Base-by-base conservation (phyloP, 148 eudicot genomes). In the Talinum fruticosum region DNA sequence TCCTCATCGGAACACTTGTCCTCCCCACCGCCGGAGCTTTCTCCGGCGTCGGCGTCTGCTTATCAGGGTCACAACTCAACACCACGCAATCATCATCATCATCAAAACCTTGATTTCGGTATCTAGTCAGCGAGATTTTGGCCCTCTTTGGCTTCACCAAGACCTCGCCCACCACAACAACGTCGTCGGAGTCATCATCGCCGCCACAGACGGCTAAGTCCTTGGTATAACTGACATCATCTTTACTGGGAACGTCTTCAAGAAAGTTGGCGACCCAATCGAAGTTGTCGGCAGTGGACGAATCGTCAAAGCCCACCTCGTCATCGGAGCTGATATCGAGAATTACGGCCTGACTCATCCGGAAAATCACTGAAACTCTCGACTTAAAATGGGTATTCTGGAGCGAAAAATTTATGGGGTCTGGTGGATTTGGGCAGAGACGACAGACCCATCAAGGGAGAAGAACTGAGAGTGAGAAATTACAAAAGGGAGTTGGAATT, bases 261-360 rank as follows among this genome's bases (percentile, higher is more conserved):
- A 89, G 62, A 64, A 91, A 72, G 72, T 84, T 78, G 5, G 84
- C 51, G 33, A 88, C 49, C 93, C 93, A 93, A 41, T 83, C 89
- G 62, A 62, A 64, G 51, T 88, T 87, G 18, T 88, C 90, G 23
- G 66, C 81, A 15, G 74, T 72, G 15, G 82, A 66, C 23, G 69
- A 66, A 18, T 75, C 84, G 4, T 84, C 85, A 65, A 87, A 85
- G 30, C 80, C 85, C 24, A 80, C 79, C 44, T 93, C 95, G 28
- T 93, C 97, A 62, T 91, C 95, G n/a, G 95, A 90, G 49, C 93
- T 88, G 37, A 91, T 79, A 3, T 93, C 95, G 14, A 89, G 62
- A 74, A 82, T 69, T 21, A 69, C 66, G 75, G 57, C 10, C 62
- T 59, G 74, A 29, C 78, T 78, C 84, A 82, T 82, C 23, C 64